Conservation (phyloP, 768 basidiomycete genomes). For the Leccinum fibrillosum region DNA sequence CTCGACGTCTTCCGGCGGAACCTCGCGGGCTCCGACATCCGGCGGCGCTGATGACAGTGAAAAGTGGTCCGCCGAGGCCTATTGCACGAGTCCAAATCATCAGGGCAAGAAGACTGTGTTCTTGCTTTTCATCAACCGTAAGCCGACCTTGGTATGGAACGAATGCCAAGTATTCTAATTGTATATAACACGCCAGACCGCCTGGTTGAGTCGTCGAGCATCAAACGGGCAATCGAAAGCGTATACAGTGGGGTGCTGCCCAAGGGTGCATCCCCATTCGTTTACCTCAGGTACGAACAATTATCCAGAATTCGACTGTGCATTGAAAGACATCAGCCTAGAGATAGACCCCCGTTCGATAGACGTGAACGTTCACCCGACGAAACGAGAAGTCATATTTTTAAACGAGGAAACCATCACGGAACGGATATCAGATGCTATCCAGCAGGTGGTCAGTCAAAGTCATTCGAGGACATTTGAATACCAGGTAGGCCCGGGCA, state of each 20-base stretch:
- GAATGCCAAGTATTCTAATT: background rate
- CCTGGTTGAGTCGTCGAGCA: constrained; percentile 81
- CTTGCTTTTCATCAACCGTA: constrained; percentile 93
- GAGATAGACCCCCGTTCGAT: constrained; percentile 83
- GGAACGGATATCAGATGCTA: constrained; percentile 66
- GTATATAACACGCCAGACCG: constrained; percentile 55
- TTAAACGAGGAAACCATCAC: constrained; percentile 86
- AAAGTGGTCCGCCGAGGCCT: constrained; percentile 69
- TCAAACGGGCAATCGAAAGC: constrained; percentile 84
- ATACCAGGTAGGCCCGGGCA: constrained; percentile 51
- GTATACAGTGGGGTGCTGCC: constrained; percentile 83
- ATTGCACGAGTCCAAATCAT: constrained; percentile 85
- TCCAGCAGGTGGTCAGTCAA: constrained; percentile 66
- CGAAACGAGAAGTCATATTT: constrained; percentile 95
- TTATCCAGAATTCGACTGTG: background rate
- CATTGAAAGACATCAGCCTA: constrained; percentile 45
- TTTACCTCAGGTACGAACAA: constrained; percentile 81
- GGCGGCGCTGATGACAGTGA: constrained; percentile 34
- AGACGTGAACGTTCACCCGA: constrained; percentile 98
- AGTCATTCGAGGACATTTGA: constrained; percentile 68
- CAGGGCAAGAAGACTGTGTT: constrained; percentile 84
- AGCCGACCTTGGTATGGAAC: constrained; percentile 24
- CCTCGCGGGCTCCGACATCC: constrained; percentile 12
- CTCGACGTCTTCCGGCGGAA: constrained; percentile 24
- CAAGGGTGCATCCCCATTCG: constrained; percentile 85